Percentiles rank a stretch among this genome's conserved stretches.
These are phyloP conservation scores for Arthroderma sp. DNA, from an alignment of 2,329 filamentous ascomycete genomes.

Conservation along the genomic window DNA sequence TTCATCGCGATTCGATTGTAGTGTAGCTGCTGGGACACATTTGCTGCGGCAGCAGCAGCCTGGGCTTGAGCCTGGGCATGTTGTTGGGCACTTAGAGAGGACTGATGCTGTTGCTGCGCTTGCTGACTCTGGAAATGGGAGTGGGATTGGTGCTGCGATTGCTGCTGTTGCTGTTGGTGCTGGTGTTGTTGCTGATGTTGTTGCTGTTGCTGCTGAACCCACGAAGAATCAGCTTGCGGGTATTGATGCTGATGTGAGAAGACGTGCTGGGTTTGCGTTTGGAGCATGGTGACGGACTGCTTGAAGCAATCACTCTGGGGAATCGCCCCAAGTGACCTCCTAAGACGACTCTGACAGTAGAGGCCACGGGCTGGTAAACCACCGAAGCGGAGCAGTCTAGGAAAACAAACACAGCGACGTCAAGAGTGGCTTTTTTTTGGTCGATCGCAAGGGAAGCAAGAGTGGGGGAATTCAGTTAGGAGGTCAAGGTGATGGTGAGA, in stretches of 20 bases:
- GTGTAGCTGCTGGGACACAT: constrained; percentile 37
- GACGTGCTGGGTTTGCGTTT: constrained; percentile 45
- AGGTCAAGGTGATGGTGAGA: no score
- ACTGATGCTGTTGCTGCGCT: constrained; percentile 25
- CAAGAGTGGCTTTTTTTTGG: no score
- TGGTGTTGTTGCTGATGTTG: constrained; percentile 23
- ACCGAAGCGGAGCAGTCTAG: no score
- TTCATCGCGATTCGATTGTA: constrained; percentile 61
- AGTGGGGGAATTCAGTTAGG: no score
- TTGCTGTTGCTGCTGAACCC: constrained; percentile 27
- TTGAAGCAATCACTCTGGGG: constrained; percentile 8
- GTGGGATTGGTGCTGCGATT: constrained; percentile 26
- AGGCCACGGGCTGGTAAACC: no score
- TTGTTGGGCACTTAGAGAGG: constrained; percentile 28
- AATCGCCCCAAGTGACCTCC: constrained; percentile 14
- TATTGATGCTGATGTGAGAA: constrained; percentile 47
- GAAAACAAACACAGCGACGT: no score
- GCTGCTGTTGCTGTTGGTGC: constrained; percentile 27
- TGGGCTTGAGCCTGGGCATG: constrained; percentile 18
- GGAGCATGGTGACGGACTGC: constrained; percentile 29
- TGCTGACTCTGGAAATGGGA: constrained; percentile 23
- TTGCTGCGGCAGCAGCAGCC: constrained; percentile 33
- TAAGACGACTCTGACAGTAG: no score
- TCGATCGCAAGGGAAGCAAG: no score
- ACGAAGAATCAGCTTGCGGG: constrained; percentile 32